phyloP scores from a whole-genome alignment of 2,329 filamentous ascomycete genomes.

The Alternaria viburni region DNA sequence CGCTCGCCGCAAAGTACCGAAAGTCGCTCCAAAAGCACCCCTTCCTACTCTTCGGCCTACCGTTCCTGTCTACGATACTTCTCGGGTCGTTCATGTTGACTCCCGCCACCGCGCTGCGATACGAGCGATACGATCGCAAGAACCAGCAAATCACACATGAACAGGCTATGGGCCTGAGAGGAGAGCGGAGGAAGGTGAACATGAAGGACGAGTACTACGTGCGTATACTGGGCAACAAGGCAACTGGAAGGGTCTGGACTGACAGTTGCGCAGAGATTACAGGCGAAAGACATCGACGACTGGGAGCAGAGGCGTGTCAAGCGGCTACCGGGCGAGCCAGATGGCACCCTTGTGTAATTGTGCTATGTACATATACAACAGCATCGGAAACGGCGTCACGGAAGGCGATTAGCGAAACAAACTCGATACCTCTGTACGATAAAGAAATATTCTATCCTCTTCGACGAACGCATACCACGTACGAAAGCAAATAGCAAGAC shows the following conservation, averaged over 20 bases:
- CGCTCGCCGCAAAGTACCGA: slow-evolving; percentile 79
- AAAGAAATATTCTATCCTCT: too few relatives aligned
- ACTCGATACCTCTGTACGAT: background rate
- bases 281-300: slow-evolving; percentile 88
- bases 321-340: slow-evolving; percentile 85
- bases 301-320: slow-evolving; percentile 98
- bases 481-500: too few relatives aligned
- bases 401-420: background rate
- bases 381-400: slow-evolving; percentile 7
- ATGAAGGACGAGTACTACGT: slow-evolving; percentile 89
- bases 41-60: slow-evolving; percentile 91
- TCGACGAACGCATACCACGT: background rate
- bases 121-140: slow-evolving; percentile 90
- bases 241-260: background rate
- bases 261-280: slow-evolving; percentile 65
- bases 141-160: slow-evolving; percentile 84
- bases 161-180: slow-evolving; percentile 83
- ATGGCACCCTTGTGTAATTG: slow-evolving; percentile 69
- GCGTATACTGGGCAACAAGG: slow-evolving; percentile 47
- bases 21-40: slow-evolving; percentile 76
- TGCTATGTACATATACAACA: background rate
- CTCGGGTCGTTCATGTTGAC: slow-evolving; percentile 93
- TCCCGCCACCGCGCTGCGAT: slow-evolving; percentile 89
- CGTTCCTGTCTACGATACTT: slow-evolving; percentile 88
- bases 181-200: slow-evolving; percentile 72